phyloP scores from a whole-genome alignment of 768 basidiomycete genomes.

The Phylloporus sp. region DNA sequence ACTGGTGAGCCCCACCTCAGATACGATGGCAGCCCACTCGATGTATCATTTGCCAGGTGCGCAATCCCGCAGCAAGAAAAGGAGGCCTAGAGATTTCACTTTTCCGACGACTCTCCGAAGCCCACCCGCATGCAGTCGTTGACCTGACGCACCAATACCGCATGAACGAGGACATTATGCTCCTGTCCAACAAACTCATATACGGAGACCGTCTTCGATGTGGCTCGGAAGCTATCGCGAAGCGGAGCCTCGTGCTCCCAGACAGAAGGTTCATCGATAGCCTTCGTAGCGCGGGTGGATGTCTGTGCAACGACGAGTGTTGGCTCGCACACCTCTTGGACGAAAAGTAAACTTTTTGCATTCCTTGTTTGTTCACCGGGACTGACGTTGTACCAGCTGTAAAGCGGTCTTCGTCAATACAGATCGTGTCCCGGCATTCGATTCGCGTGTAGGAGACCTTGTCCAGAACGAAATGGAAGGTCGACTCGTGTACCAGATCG shows the following conservation, averaged over 20 bases:
- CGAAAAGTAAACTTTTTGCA: conserved; percentile 48
- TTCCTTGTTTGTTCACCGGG: too few species aligned
- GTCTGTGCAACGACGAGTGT: conserved; percentile 42
- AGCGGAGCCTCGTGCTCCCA: conserved; percentile 53
- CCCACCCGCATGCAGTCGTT: conserved; percentile 81
- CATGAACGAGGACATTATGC: conserved; percentile 97
- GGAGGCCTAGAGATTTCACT: conserved; percentile 88
- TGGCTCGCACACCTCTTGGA: conserved; percentile 69
- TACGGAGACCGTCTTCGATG: conserved; percentile 76
- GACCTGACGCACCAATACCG: conserved; percentile 89
- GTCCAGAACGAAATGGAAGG: conserved; percentile 90
- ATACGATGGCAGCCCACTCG: not conserved
- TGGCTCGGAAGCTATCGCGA: conserved; percentile 70
- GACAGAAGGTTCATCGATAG: conserved; percentile 38
- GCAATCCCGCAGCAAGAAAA: conserved; percentile 70
- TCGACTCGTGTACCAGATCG: conserved; percentile 59
- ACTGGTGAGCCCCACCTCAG: conserved; percentile 48
- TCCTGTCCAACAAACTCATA: conserved; percentile 81
- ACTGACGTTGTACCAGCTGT: conserved; percentile 44
- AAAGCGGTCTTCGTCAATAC: conserved; percentile 95
- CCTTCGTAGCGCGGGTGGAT: conserved; percentile 38
- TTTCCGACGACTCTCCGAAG: conserved; percentile 84
- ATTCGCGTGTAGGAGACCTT: conserved; percentile 81
- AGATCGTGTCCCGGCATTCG: conserved; percentile 70
- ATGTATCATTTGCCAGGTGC: conserved; percentile 52